A percentile compares a stretch with the other conserved stretches of the same genome.
Evolutionary conservation across 2,329 filamentous ascomycete species (phyloP).

Genomic region (Nannizziopsis barbatae): DNA sequence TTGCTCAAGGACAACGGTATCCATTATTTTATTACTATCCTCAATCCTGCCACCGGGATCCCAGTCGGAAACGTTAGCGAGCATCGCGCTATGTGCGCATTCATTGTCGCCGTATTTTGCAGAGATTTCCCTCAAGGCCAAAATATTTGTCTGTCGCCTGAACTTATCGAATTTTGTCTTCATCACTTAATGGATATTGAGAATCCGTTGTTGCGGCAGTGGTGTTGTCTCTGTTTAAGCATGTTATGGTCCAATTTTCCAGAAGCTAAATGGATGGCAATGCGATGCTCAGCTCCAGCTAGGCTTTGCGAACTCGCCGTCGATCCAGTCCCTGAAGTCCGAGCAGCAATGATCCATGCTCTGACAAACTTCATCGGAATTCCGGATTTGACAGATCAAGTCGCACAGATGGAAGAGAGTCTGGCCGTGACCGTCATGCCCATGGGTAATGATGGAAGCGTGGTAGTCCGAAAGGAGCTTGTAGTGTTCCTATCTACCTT

Average conservation of each 20-base stretch:
- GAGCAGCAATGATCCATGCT: slow-evolving; percentile 84
- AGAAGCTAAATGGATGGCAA: slow-evolving; percentile 93
- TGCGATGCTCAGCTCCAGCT: slow-evolving; percentile 71
- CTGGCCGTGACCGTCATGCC: slow-evolving; percentile 80
- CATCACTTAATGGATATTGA: slow-evolving; percentile 72
- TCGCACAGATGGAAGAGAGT: slow-evolving; percentile 79
- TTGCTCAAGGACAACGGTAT: slow-evolving; percentile 95
- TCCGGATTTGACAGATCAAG: slow-evolving; percentile 79
- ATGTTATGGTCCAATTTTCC: slow-evolving; percentile 86
- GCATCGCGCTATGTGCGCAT: slow-evolving; percentile 97
- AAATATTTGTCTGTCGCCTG: slow-evolving; percentile 77
- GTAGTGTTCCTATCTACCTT: slow-evolving; percentile 90
- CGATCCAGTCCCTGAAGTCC: slow-evolving; percentile 82
- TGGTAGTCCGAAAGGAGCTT: slow-evolving; percentile 85
- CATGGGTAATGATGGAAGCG: slow-evolving; percentile 88
- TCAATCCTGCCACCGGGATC: slow-evolving; percentile 72
- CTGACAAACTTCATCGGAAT: slow-evolving; percentile 92
- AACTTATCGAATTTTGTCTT: slow-evolving; percentile 81
- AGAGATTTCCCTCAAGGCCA: slow-evolving; percentile 88
- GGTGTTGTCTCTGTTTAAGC: slow-evolving; percentile 90
- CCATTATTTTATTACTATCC: slow-evolving; percentile 87
- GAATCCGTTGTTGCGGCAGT: slow-evolving; percentile 81
- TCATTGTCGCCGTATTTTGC: slow-evolving; percentile 94
- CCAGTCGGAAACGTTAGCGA: slow-evolving; percentile 81
- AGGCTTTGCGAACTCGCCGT: slow-evolving; percentile 70